Evolutionary conservation across 306 rosid species (phyloP).

Genomic region (Carpinus viminea): DNA sequence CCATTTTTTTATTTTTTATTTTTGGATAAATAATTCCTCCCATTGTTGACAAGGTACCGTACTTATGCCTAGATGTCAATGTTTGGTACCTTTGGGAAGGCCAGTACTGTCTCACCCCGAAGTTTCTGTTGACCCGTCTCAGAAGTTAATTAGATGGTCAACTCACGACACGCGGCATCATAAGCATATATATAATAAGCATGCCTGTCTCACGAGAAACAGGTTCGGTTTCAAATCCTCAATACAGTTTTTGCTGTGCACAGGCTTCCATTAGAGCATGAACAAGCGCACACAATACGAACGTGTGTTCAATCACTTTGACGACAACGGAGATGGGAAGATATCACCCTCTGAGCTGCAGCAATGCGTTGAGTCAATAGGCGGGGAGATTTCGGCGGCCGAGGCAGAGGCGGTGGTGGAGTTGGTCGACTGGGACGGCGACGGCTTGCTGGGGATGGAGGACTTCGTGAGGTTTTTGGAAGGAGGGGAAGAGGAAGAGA

Average conservation of each 20-base stretch:
- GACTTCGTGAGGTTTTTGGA: slow-evolving; percentile 76
- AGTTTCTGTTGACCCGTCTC: too few relatives aligned
- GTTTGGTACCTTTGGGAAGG: too few relatives aligned
- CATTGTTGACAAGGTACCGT: too few relatives aligned
- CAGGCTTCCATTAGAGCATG: slow-evolving; percentile 25
- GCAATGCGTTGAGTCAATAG: slow-evolving; percentile 50
- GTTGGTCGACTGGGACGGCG: slow-evolving; percentile 53
- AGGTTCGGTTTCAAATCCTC: not conserved
- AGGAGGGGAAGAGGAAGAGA: slow-evolving; percentile 72
- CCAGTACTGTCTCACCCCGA: too few relatives aligned
- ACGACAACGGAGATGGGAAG: slow-evolving; percentile 63
- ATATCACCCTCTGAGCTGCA: slow-evolving; percentile 70
- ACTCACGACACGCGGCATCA: slow-evolving; percentile 40
- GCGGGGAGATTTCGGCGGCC: slow-evolving; percentile 42
- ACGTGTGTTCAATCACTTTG: slow-evolving; percentile 65
- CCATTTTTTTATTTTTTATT: too few relatives aligned
- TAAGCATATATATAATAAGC: not conserved
- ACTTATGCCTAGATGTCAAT: too few relatives aligned
- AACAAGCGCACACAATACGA: slow-evolving; percentile 49
- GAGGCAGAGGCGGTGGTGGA: slow-evolving; percentile 53
- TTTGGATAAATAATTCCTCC: not conserved
- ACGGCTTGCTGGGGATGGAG: slow-evolving; percentile 58
- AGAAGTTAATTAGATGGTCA: slow-evolving; percentile 28
- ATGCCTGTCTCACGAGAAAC: not conserved
- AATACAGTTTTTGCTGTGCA: too few relatives aligned